A percentile compares a stretch with the other conserved stretches of the same genome.
Evolutionary conservation across 495 filamentous ascomycete genomes (phyloP).

Genomic region (Aspergillus panamensis): DNA sequence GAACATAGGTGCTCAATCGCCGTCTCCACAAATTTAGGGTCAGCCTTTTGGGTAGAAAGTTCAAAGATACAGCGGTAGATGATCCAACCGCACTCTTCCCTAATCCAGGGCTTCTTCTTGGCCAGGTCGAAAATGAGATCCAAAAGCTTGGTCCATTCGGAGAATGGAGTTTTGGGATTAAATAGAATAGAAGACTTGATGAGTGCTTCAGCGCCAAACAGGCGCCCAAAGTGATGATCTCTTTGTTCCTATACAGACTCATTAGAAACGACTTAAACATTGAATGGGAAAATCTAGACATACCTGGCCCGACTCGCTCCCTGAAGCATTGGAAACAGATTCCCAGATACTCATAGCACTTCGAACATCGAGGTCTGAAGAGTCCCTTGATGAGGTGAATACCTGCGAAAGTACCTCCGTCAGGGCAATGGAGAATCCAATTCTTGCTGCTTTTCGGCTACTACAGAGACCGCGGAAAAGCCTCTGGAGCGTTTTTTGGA

Average conservation of each 20-base stretch:
- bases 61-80: conserved; percentile 48
- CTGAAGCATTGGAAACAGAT: conserved; percentile 60
- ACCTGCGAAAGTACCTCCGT: conserved; percentile 73
- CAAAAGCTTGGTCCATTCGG: conserved; percentile 59
- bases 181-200: conserved; percentile 74
- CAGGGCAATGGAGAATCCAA: conserved; percentile 88
- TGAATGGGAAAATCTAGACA: background rate
- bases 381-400: conserved; percentile 29
- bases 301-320: conserved; percentile 62
- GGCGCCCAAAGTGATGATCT: conserved; percentile 76
- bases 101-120: conserved; percentile 76
- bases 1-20: conserved; percentile 60
- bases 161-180: conserved; percentile 39
- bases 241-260: conserved; percentile 63
- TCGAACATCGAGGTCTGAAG: conserved; percentile 38
- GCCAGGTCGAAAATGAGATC: conserved; percentile 54
- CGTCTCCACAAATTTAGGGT: conserved; percentile 48
- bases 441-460: conserved; percentile 79
- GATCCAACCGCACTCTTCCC: conserved; percentile 80
- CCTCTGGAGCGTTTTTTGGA: conserved; percentile 50
- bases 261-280: conserved; percentile 17
- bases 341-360: conserved; percentile 63
- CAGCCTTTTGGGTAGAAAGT: conserved; percentile 36
- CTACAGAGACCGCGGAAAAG: conserved; percentile 88
- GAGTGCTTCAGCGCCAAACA: conserved; percentile 84